Evolutionary conservation across 1,284 basidiomycete species (phyloP).

Genomic region (Ganoderma lucidum): DNA sequence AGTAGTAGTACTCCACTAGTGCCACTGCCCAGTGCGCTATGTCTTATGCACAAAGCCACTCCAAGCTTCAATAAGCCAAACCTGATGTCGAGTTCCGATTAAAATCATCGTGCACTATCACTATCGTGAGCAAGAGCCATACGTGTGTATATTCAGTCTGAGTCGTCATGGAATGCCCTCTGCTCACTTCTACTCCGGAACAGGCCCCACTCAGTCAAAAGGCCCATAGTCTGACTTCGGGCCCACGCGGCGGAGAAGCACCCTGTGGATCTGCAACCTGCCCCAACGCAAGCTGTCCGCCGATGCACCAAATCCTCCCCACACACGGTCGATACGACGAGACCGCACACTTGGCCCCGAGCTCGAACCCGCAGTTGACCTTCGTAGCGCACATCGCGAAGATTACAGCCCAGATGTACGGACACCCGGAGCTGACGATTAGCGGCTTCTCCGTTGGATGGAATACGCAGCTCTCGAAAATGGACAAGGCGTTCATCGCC

Average conservation of each 20-base stretch:
- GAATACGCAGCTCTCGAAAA: background rate
- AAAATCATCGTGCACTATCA: no score
- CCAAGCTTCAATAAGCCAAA: no score
- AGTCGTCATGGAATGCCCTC: background rate
- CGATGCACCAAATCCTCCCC: conserved; percentile 94
- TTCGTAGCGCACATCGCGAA: conserved; percentile 90
- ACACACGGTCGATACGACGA: conserved; percentile 95
- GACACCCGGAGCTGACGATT: conserved; percentile 51
- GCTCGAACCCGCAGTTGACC: conserved; percentile 96
- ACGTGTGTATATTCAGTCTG: no score
- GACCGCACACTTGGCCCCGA: conserved; percentile 91
- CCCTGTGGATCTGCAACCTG: conserved; percentile 77
- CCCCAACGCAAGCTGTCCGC: conserved; percentile 84
- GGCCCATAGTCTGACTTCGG: conserved; percentile 73
- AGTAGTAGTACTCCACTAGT: no score
- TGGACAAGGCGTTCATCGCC: background rate
- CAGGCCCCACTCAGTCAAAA: conserved; percentile 34
- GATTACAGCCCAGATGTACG: conserved; percentile 79
- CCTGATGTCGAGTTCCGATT: no score
- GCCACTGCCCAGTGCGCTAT: no score
- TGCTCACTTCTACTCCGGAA: background rate
- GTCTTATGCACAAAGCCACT: no score
- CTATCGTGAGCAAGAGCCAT: no score
- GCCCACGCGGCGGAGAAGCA: conserved; percentile 83
- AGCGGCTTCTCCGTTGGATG: background rate